These are phyloP conservation scores for Melastoma malabathricum DNA, from an alignment of 345 rosid genomes.

Conservation along the genomic window DNA sequence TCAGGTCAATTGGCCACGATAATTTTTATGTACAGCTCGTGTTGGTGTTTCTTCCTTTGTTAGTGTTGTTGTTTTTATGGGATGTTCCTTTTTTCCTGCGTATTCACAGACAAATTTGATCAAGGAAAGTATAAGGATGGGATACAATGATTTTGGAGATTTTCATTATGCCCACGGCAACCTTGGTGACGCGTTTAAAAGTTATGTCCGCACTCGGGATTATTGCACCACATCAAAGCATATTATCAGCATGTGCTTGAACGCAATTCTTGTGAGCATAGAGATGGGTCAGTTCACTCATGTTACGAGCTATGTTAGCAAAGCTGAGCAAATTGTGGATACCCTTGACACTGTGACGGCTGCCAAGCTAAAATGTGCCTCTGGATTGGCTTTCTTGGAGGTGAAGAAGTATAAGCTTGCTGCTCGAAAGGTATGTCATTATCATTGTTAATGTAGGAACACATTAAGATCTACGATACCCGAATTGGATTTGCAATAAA, in stretches of 20 bases:
- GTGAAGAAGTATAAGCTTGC: conserved; percentile 87
- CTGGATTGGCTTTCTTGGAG: conserved; percentile 89
- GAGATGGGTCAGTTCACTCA: conserved; percentile 97
- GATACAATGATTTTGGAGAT: conserved; percentile 95
- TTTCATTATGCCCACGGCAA: conserved; percentile 80
- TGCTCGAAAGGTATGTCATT: conserved; percentile 67
- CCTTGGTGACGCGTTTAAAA: conserved; percentile 85
- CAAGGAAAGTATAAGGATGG: conserved; percentile 97
- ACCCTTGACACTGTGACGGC: conserved; percentile 46
- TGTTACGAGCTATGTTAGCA: conserved; percentile 81
- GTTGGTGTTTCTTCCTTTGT: neutral
- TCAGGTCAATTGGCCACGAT: too few species aligned
- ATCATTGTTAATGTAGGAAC: neutral
- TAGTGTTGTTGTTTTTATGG: neutral
- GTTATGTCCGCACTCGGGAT: conserved; percentile 81
- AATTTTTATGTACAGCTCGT: neutral
- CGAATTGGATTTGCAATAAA: too few species aligned
- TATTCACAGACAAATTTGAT: conserved; percentile 81
- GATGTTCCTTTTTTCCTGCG: neutral
- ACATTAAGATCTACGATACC: too few species aligned
- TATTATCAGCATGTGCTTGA: conserved; percentile 86
- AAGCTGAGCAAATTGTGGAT: conserved; percentile 85
- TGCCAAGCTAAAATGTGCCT: conserved; percentile 77
- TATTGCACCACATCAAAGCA: conserved; percentile 96
- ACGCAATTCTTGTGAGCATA: conserved; percentile 85